phyloP scores from a whole-genome alignment of 108 stramenopile species.

The Skeletonema tropicum region DNA sequence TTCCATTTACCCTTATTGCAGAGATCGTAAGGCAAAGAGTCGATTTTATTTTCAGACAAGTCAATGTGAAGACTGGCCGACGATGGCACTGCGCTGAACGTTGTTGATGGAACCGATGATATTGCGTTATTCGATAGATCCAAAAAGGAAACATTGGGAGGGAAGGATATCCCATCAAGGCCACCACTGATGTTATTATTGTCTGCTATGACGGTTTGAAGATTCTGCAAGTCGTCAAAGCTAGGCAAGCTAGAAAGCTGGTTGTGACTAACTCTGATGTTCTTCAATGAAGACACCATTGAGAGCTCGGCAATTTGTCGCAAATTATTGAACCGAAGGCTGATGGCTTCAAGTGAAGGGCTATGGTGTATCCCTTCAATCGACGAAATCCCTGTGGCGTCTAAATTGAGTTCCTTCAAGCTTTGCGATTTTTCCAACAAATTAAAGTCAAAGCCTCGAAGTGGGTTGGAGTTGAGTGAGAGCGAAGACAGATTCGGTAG shows the following conservation, averaged over 20 bases:
- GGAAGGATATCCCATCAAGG: conserved; percentile 23
- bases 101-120: conserved; percentile 18
- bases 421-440: conserved; percentile 20
- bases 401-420: conserved; percentile 34
- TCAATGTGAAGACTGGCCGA: conserved; percentile 21
- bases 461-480: conserved; percentile 30
- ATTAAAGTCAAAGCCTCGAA: conserved; percentile 34
- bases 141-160: conserved; percentile 17
- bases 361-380: conserved; percentile 27
- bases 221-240: conserved; percentile 31
- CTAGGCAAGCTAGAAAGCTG: conserved; percentile 14
- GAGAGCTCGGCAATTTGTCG: conserved; percentile 41
- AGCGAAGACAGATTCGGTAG: conserved; percentile 34
- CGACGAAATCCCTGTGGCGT: conserved; percentile 24
- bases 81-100: conserved; percentile 20
- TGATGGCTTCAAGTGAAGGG: conserved; percentile 16
- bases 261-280: conserved; percentile 33
- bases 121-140: conserved; percentile 37
- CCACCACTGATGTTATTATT: conserved; percentile 21
- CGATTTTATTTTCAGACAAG: conserved; percentile 37
- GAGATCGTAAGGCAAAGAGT: conserved; percentile 6
- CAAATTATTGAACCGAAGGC: conserved; percentile 35
- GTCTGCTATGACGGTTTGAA: conserved; percentile 29
- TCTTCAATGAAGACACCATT: conserved; percentile 27
- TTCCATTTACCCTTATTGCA: conserved; percentile 52